These are phyloP conservation scores for Penicillium sp. DNA, from an alignment of 2,329 filamentous ascomycete species.

Conservation along the genomic window DNA sequence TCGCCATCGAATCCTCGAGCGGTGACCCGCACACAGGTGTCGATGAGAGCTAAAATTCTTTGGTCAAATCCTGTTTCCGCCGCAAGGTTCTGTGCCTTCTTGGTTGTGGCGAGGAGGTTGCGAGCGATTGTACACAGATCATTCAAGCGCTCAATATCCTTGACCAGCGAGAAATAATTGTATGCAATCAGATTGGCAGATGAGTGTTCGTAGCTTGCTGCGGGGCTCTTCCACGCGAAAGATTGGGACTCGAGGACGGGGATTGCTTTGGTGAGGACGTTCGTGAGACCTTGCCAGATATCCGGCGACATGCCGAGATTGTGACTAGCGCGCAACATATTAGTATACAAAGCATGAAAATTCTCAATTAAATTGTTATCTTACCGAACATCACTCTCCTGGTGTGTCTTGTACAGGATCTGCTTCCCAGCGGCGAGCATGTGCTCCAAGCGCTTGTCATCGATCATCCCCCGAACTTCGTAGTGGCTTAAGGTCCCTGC, in stretches of 20 bases:
- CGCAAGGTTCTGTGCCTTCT: constrained; percentile 62
- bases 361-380: background rate
- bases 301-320: constrained; percentile 57
- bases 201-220: constrained; percentile 58
- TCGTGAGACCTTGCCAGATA: constrained; percentile 61
- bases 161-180: constrained; percentile 58
- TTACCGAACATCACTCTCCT: constrained; percentile 56
- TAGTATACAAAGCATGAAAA: constrained; percentile 2
- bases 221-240: constrained; percentile 60
- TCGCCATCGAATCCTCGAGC: constrained; percentile 65
- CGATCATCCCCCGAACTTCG: constrained; percentile 59
- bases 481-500: constrained; percentile 57
- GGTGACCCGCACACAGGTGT: constrained; percentile 64
- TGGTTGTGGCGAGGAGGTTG: constrained; percentile 62
- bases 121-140: constrained; percentile 62
- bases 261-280: constrained; percentile 59
- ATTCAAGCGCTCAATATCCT: constrained; percentile 63
- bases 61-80: constrained; percentile 61
- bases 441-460: constrained; percentile 57
- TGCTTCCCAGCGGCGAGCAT: constrained; percentile 61
- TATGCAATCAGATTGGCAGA: constrained; percentile 62
- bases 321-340: constrained; percentile 41
- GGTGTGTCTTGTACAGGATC: constrained; percentile 59
- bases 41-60: constrained; percentile 61
- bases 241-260: constrained; percentile 62